phyloP scores from a whole-genome alignment of 2,329 filamentous ascomycete species.

The Exophiala viscosa region DNA sequence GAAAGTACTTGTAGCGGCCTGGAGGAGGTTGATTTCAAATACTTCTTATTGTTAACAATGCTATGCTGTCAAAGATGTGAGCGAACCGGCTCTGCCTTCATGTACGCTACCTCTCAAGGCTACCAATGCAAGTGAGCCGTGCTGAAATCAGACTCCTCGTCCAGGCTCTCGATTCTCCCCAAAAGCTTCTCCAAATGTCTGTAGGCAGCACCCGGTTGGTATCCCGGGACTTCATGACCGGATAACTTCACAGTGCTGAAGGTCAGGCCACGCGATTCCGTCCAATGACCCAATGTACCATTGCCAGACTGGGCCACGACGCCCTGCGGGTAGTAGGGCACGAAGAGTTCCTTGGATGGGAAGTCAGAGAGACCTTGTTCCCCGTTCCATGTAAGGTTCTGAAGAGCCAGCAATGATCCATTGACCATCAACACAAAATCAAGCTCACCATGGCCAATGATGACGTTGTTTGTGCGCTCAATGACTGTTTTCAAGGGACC shows the following conservation, averaged over 20 bases:
- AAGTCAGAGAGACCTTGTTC: constrained; percentile 45
- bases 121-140: not conserved
- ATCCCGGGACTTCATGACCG: constrained; percentile 26
- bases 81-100: not conserved
- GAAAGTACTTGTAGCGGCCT: too few relatives aligned
- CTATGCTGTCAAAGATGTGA: too few relatives aligned
- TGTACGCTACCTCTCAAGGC: too few relatives aligned
- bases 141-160: constrained; percentile 9
- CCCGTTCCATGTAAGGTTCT: constrained; percentile 54
- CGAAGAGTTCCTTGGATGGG: constrained; percentile 37
- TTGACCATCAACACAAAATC: constrained; percentile 50
- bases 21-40: not conserved
- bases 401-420: constrained; percentile 49
- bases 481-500: constrained; percentile 46
- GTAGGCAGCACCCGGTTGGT: constrained; percentile 60
- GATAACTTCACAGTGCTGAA: constrained; percentile 32
- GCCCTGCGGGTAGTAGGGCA: constrained; percentile 43
- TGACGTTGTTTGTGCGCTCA: constrained; percentile 49
- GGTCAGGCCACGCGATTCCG: constrained; percentile 42
- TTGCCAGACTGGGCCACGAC: constrained; percentile 36
- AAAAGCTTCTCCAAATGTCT: constrained; percentile 64
- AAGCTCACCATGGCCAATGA: constrained; percentile 48
- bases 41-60: not conserved
- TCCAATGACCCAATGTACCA: constrained; percentile 41
- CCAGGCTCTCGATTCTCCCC: constrained; percentile 3